Evolutionary conservation across 345 rosid genomes (phyloP), one percentile per base, ranked within the genome.

Genomic region (Populus euphratica): DNA sequence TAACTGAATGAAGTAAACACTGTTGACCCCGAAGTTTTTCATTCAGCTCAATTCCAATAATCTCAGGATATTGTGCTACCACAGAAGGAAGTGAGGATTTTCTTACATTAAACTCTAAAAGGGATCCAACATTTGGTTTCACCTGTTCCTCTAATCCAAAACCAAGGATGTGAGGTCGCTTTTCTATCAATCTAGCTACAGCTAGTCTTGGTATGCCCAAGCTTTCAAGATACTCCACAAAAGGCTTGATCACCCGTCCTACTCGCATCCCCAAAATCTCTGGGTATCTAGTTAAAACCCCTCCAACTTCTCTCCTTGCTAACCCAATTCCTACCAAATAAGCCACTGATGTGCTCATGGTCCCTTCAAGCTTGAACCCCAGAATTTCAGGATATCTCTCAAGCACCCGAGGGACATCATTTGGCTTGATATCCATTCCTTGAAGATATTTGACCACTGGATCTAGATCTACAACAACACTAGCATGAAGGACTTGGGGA

Each of bases 331-430:
- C 98, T 23, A 90, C 90, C 81, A 94, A 76, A 84, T 91, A 94
- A 83, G 98, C 96, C 21, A 92, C 94, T 2, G 98, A 92, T 23
- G 98, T 94, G 84, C 98, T 92, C 96, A 92, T 94, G 14, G 97
- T 94, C 47, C 98, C 98, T 86, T 94, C 97, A 39, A 94, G 93
- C 88, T 94, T 94, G 84, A 94, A 92, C 27, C 98, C 98, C 68
- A 94, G 74, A 47, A 94, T 89, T 80, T 92, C 98, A 4, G 97
- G 98, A 80, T 92, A 94, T 81, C 71, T 89, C 87, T 93, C 98
- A 72, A 94, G 98, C 72, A 94, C 98, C 44, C 92, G 84, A 76
- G 97, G 94, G 64, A 94, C 84, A 78, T 90, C 90, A 11, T 31
- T 86, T 10, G 86, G 91, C 85, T 93, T 94, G n/a, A 93, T 88